Base-by-base conservation (phyloP, 164 flowering plant genomes). In the Macadamia integrifolia region DNA sequence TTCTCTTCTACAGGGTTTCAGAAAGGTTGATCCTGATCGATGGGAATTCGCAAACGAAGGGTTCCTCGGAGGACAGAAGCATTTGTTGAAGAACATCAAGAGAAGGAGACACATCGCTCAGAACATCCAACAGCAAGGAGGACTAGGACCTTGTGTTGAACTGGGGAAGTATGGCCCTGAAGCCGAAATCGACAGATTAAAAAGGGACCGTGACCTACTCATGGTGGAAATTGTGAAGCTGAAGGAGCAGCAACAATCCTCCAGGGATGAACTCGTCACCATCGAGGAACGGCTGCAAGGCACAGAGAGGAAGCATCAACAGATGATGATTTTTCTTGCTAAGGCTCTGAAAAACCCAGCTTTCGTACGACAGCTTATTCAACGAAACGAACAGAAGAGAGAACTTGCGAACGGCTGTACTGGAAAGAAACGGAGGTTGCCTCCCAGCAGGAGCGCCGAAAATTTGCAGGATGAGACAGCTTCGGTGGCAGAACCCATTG, bases 21-120 rank as follows among this genome's bases (percentile, higher is more conserved):
- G 83, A 65, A 93, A 93, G 75, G 86, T 91, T 60, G 97, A 93
- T 75, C 91, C 93, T 0, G 97, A 91, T 69, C 72, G 88, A 30
- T 91, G 97, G 98, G 98, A 93, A 69, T 93, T 93, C 68, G 98
- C 95, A 1, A 86, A 93, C 71, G 90, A 91, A 70, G 89, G 87
- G 40, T 91, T 93, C 72, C 66, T 90, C 46, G 84, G 85, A 69
- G 98, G 98, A 31, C 91, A 93, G 69, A 86, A 77, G 81, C 91
- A 89, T 72, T 78, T 93, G 17, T 62, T 93, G 80, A 93, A 83
- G 79, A 84, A 74, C 18, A 93, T 93, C 65, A 88, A 76, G 77
- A 81, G 97, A 79, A 83, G 90, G 66, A 80, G 85, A 67, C 64
- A 83, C 60, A 76, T 63, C 14, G 3, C 74, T 14, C 85, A 78